These are phyloP conservation scores for Cryphonectria nitschkei DNA, from an alignment of 2,329 filamentous ascomycete genomes.

Conservation along the genomic window DNA sequence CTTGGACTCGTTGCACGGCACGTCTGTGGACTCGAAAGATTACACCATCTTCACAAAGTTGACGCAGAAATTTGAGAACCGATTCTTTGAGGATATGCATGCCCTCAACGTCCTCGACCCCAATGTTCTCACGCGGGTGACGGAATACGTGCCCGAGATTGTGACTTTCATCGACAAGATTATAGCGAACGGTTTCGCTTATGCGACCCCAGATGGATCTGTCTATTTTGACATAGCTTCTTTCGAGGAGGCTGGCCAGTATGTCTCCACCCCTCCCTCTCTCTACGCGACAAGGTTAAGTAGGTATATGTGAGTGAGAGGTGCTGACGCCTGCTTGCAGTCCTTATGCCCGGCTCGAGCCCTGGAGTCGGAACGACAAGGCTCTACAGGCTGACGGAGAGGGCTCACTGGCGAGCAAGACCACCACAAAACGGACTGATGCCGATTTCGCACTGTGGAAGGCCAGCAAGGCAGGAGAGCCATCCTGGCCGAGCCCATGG, in stretches of 20 bases:
- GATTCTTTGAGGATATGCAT: constrained; percentile 87
- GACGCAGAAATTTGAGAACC: constrained; percentile 82
- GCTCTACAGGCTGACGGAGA: constrained; percentile 87
- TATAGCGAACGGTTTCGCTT: constrained; percentile 84
- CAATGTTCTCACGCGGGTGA: constrained; percentile 85
- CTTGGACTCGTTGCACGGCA: constrained; percentile 71
- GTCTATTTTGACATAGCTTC: constrained; percentile 92
- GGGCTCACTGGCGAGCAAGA: constrained; percentile 70
- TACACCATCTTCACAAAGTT: constrained; percentile 82
- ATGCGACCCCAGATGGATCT: constrained; percentile 73
- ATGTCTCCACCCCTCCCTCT: background rate
- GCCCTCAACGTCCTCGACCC: constrained; percentile 83
- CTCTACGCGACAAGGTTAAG: too few relatives aligned
- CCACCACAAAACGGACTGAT: constrained; percentile 70
- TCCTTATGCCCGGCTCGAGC: constrained; percentile 81
- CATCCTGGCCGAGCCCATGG: constrained; percentile 87
- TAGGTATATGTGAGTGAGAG: background rate
- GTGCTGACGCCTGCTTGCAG: constrained; percentile 5
- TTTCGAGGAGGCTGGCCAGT: constrained; percentile 81
- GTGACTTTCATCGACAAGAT: constrained; percentile 82
- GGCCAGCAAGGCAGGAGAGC: constrained; percentile 87
- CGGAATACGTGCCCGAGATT: constrained; percentile 88
- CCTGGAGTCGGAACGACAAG: constrained; percentile 83
- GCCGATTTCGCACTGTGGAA: constrained; percentile 96
- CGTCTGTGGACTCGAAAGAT: constrained; percentile 63